Conservation (phyloP, 805 yeast genomes). For the Clavispora vitiphila region DNA sequence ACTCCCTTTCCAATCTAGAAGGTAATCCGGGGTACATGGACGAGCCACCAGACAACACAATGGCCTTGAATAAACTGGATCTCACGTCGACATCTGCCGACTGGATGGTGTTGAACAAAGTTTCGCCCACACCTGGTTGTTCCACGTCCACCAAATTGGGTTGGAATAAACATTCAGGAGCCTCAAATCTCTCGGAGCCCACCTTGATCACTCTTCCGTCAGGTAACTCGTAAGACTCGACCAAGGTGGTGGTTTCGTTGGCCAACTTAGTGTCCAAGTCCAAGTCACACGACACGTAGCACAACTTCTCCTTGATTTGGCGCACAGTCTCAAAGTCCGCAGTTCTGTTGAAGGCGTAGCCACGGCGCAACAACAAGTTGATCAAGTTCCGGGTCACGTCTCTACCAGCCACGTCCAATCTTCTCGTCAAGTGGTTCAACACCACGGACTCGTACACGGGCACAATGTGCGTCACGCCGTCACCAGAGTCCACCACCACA, state of each 20-base stretch:
- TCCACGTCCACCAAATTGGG: slow-evolving; percentile 93
- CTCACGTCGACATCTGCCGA: slow-evolving; percentile 92
- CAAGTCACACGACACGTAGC: slow-evolving; percentile 92
- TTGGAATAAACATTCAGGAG: slow-evolving; percentile 96
- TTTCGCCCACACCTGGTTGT: slow-evolving; percentile 95
- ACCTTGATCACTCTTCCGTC: slow-evolving; percentile 93
- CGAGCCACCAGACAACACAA: slow-evolving; percentile 95
- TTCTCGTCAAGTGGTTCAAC: slow-evolving; percentile 85
- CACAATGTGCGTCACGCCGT: slow-evolving; percentile 97
- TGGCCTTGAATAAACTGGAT: slow-evolving; percentile 81
- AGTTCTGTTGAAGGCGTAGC: slow-evolving; percentile 96
- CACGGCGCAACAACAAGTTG: slow-evolving; percentile 85
- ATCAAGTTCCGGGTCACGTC: slow-evolving; percentile 96
- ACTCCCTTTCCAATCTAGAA: slow-evolving; percentile 88
- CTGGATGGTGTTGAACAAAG: slow-evolving; percentile 87
- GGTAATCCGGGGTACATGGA: slow-evolving; percentile 99
- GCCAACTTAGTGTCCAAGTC: slow-evolving; percentile 84
- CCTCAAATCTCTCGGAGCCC: slow-evolving; percentile 94
- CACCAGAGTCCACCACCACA: slow-evolving; percentile 98
- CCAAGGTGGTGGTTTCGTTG: slow-evolving; percentile 91
- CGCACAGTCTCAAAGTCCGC: slow-evolving; percentile 99
- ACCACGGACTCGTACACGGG: slow-evolving; percentile 97
- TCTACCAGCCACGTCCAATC: slow-evolving; percentile 96
- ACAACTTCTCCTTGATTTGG: slow-evolving; percentile 92
- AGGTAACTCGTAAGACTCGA: slow-evolving; percentile 88